Evolutionary conservation across 192 early-diverging fungal species (phyloP), one percentile per base, ranked within the genome.

Genomic region (Gaertneriomyces sp.): DNA sequence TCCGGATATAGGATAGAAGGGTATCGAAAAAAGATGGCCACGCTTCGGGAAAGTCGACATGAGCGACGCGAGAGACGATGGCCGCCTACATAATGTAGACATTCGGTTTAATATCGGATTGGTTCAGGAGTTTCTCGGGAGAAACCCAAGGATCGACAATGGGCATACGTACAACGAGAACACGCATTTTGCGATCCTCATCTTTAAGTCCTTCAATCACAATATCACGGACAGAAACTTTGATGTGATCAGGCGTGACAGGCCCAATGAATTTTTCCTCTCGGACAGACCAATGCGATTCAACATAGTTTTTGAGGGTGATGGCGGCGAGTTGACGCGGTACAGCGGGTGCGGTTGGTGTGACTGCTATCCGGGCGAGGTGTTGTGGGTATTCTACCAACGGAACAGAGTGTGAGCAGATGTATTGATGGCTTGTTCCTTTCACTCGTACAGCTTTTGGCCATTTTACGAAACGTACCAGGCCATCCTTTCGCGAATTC

Each of bases 21-120:
- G 87, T 75, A 66, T 89, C 86, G 69, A 96, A 84, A 39, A 98
- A 82, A 54, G 91, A 86, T 11, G 91, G 90, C 95, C 95, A 98
- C 25, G 87, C 77, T 67, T 95, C 94, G 5, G 94, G 94, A 86
- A 90, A 96, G 80, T 98, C 95, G 45, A 89, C 85, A 53, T 87
- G 85, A 0, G 93, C 95, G 69, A 98, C 93, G 70, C 85, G 89
- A 14, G 95, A 91, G 6, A 95, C 77, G 6, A 88, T 87, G 47
- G 89, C 91, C 10, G 93, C 94, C 87, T 89, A 62, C 6, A 11
- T 6, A 9, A 33, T 33, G 2, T 33, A 33, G 25, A 1, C 25
- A 33, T 33, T 44, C 17, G 53, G 16, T 39, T n/a, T 14, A 33
- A 1, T 44, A 12, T n/a, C 6, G 11, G 4, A 71, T 33, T 33